A percentile compares a stretch with the other conserved stretches of the same genome.
These are phyloP conservation scores for Syzygium oleosum DNA, from an alignment of 345 rosid genomes.

Conservation along the genomic window DNA sequence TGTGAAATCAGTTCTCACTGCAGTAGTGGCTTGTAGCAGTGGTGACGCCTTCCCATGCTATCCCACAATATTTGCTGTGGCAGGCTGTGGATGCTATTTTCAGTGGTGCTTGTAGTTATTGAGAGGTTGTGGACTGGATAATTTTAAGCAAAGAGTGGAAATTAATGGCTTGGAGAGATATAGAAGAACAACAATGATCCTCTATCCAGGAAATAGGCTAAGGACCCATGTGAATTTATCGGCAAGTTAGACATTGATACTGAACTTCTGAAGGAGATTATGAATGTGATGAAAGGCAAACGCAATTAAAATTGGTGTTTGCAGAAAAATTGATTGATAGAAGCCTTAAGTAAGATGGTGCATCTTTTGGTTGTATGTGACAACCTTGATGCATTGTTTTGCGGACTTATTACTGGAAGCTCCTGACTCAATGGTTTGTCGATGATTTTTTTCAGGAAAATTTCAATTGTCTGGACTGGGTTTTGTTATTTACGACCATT, in stretches of 20 bases:
- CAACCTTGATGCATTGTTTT: neutral
- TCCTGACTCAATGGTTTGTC: neutral
- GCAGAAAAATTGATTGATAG: neutral
- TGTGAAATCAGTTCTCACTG: neutral
- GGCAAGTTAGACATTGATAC: neutral
- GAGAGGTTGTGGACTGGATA: neutral
- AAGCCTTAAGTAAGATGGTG: neutral
- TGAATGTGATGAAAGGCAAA: neutral
- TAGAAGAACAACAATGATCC: neutral
- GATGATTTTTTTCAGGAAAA: neutral
- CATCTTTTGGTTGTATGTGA: neutral
- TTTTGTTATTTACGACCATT: neutral
- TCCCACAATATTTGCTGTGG: neutral
- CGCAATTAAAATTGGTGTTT: neutral
- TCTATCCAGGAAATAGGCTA: neutral
- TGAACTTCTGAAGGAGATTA: neutral
- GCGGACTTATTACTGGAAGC: neutral
- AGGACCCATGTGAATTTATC: neutral
- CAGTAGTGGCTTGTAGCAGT: neutral
- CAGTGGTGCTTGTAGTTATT: neutral
- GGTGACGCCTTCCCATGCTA: neutral
- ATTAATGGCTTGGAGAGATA: neutral
- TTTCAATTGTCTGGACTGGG: neutral
- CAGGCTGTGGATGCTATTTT: neutral
- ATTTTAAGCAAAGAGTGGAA: neutral